Conservation (phyloP, 2,329 filamentous ascomycete genomes). For the Madurella mycetomatis region DNA sequence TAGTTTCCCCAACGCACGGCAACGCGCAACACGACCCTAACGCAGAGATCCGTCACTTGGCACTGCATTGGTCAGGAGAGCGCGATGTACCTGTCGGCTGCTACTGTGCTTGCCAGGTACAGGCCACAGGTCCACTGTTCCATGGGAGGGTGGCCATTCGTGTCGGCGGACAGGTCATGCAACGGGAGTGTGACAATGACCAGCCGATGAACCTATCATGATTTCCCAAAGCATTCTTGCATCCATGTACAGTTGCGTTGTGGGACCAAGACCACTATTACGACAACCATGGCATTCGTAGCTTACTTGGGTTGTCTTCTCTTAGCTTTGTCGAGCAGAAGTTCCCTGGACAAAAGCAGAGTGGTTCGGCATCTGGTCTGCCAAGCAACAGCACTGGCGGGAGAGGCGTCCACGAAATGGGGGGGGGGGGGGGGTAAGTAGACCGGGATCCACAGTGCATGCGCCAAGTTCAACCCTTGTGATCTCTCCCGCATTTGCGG, state of each 20-base stretch:
- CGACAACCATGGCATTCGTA: neutral
- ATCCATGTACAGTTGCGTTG: neutral
- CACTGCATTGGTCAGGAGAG: neutral
- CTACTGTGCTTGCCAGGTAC: neutral
- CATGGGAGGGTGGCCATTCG: slow-evolving; percentile 4
- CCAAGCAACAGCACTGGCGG: slow-evolving; percentile 6
- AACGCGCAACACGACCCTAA: slow-evolving; percentile 19
- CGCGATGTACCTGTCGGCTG: neutral
- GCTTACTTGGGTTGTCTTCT: no score
- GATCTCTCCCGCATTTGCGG: neutral
- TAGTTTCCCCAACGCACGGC: neutral
- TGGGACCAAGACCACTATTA: neutral
- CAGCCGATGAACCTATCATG: neutral
- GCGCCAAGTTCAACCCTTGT: slow-evolving; percentile 2
- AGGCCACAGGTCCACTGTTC: neutral
- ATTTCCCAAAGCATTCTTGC: neutral
- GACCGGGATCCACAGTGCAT: neutral
- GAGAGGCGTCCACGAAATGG: slow-evolving; percentile 6
- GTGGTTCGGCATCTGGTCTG: neutral
- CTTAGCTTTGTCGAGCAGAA: no score
- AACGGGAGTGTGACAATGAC: neutral
- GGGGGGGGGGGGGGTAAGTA: neutral
- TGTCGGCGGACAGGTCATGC: slow-evolving; percentile 13
- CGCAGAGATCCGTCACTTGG: neutral
- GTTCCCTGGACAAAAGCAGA: neutral